Base-by-base conservation (phyloP, 768 basidiomycete species). In the Guyanaporus albipodus region DNA sequence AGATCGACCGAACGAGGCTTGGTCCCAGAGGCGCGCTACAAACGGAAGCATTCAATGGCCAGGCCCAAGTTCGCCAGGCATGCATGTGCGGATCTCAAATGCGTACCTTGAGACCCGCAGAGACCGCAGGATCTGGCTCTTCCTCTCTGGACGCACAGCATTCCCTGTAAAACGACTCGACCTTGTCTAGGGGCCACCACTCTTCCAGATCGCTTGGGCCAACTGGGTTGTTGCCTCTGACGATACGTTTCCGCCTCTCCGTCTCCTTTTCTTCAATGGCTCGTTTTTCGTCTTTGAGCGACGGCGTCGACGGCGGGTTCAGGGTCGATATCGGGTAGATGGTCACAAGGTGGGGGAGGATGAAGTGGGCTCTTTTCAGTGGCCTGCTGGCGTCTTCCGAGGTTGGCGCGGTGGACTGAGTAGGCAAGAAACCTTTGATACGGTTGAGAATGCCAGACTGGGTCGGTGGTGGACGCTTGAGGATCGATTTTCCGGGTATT, bases 281-380 rank as follows among this genome's bases (percentile, higher is more conserved):
- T 46, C 76, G 73, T 67, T 87, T 88, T 71, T 94, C 90, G 49
- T 91, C 87, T 66, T 82, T 83, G 42, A 91, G 71, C 3, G 77
- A 77, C 0, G 85, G 83, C 3, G 82, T 88, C 38, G 82, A 87
- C 2, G 94, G 94, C 7, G 95, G 89, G 42, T 87, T 87, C 14
- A 83, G 57, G 2, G 85, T 81, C 22, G 86, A 87, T 63, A 97
- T 94, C 0, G 93, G 92, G 64, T 98, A 97, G 26, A 93, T 82
- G 19, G 87, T 88, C 26, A 81, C 83, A 56, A 96, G 78, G 55
- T 87, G 78, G 0, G 90, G 90, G 11, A 96, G 72, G 54, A 95
- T 88, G 62, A 97, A 97, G 57, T 95, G 89, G 0, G 94, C 96
- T 40, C 89, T 71, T 60, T 89, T 91, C 52, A 95, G 74, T 10